Conservation (phyloP, 345 rosid genomes). For the Eucalyptus brandiana region DNA sequence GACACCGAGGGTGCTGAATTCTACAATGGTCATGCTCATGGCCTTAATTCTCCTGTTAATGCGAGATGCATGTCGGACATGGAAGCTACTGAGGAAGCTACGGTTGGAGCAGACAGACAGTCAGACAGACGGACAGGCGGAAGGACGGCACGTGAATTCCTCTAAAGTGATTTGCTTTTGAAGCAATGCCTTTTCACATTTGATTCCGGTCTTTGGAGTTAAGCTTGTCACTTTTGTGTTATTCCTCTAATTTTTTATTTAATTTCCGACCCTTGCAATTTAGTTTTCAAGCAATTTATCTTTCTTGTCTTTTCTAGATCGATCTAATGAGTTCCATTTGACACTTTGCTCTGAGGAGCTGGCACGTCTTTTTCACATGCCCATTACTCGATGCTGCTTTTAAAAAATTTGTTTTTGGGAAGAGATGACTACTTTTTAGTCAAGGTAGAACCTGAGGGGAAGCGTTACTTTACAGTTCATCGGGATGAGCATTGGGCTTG, state of each 20-base stretch:
- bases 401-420: too few relatives aligned
- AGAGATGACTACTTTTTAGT: too few relatives aligned
- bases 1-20: background rate
- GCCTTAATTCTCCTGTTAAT: background rate
- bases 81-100: background rate
- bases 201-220: background rate
- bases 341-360: too few relatives aligned
- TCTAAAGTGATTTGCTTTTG: background rate
- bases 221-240: background rate
- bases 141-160: background rate
- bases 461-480: too few relatives aligned
- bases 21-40: background rate
- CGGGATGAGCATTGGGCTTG: too few relatives aligned
- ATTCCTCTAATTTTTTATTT: too few relatives aligned
- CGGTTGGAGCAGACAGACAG: background rate
- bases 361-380: too few relatives aligned
- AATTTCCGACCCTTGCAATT: background rate
- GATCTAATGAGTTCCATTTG: background rate
- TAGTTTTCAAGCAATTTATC: too few relatives aligned
- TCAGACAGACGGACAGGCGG: background rate
- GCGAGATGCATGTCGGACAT: background rate
- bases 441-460: too few relatives aligned
- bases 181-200: background rate
- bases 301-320: too few relatives aligned
- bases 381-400: too few relatives aligned